Evolutionary conservation across 306 rosid species (phyloP), one percentile per base, ranked within the genome.

Genomic region (Cicer judaicum): DNA sequence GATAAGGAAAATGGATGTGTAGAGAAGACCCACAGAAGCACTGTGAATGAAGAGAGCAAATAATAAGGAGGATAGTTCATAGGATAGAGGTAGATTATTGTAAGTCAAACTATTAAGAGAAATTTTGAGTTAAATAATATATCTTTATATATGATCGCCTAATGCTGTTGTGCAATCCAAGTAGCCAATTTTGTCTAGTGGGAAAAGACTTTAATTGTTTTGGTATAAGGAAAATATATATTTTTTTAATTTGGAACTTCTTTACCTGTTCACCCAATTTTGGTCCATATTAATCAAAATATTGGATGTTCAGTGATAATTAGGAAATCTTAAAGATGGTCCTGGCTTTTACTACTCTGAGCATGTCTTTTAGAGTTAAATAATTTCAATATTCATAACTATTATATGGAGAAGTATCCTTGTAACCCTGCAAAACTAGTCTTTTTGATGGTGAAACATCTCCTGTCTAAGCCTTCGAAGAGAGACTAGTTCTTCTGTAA

Each of bases 381-480:
- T 24, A 5, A 73, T 48, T 68, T 46, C 41, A 44, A 59, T 48
- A 8, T 38, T 60, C 53, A 16, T n/a, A 13, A 29, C 56, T 46
- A 61, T 47, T 47, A 47, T 61, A 43, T 56, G 75, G 61, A 56
- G 14, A 14, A 36, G 49, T 36, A 77, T 54, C 29, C 60, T 14
- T 55, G 7, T 15, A 2, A 15, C 52, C 59, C 67, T 43, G 41
- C 10, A n/a, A 59, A 72, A 21, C 38, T 36, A 47, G 21, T 56
- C 34, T 60, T 24, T 8, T 44, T 42, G 16, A 43, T 73, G 60
- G 9, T 10, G 19, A 60, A 44, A 60, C 62, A 10, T 46, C 14
- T 46, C 18, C 38, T 0, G 59, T 21, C 16, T 10, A 18, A 71
- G 65, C 52, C 9, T 21, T 54, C 61, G 7, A 19, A 71, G 64